Base-by-base conservation (phyloP, 2,329 filamentous ascomycete species). In the Drechslerella coelobrocha region DNA sequence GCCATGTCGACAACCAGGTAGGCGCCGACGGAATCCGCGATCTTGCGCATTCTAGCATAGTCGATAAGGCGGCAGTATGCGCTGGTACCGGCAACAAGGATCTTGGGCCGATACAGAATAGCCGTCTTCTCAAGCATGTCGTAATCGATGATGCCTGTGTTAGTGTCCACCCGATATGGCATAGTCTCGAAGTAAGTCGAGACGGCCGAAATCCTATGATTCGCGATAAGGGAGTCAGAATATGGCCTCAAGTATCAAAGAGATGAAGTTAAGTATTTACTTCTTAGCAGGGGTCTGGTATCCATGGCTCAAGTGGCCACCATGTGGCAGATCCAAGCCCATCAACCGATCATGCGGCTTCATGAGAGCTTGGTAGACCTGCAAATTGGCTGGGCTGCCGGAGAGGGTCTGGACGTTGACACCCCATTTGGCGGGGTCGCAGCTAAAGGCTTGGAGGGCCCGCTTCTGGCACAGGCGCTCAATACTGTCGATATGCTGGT, bases 101-200 rank as follows among this genome's bases (percentile, higher is more conserved):
- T 86, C 85, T 97, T 97, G 76, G 94, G 94, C 75, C 94, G 89
- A 86, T 93, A 99, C 77, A 99, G 85, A 74, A 89, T 83, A 66
- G 92, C 93, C 77, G 94, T 88, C 83, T 95, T 90, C 82, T 94
- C 89, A 73, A 99, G 88, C 77, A 86, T 87, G 77, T 96, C 91
- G 81, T 99, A 99, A 82, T 99, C 94, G 78, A 99, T 99, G 80
- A 97, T 88, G 76, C 94, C 94, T 29, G 94, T 97, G 77, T 90
- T 86, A 76, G 90, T 85, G 80, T 94, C 84, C 73, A 97, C 89
- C 73, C 92, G 88, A 85, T 99, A 99, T 61, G 94, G 94, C 82
- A 99, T 89, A 69, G 94, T 99, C 85, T 99, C 93, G 79, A 97
- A 99, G 86, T 99, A 99, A 78, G 93, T 97, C 39, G 93, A 97